Evolutionary conservation across 2,329 filamentous ascomycete species (phyloP), one percentile per base, ranked within the genome.

Genomic region (Colletotrichum tropicicola): DNA sequence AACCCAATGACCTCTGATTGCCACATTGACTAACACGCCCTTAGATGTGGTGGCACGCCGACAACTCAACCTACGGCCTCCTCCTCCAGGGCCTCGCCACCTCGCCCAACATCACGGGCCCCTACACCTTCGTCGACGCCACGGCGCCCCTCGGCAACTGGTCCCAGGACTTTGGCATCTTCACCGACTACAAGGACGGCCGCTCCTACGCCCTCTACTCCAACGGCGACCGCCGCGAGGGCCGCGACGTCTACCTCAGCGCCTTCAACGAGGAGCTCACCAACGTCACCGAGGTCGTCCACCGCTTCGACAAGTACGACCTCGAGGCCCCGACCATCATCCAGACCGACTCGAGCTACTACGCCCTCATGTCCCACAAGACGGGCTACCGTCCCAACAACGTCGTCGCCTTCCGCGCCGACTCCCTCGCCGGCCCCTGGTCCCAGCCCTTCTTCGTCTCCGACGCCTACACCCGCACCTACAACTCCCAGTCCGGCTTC

Each of bases 381-480:
- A 89, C 87, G 0, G 87, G 87, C 0, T 89, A 89, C 58, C 77
- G 87, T n/a, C 86, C 87, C 1, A 89, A 89, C 54, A 88, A 87
- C 54, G 85, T 87, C 6, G 83, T 87, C n/a, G 83, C 82, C 1
- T 85, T 85, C 75, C 80, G 83, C 8, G 83, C 83, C 6, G 80
- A 85, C 65, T 78, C 75, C 0, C 76, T 85, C 0, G 72, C 74
- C 17, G 83, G 83, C 0, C 83, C 83, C 0, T 85, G 83, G 83
- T 85, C 82, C 1, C 83, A 85, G 67, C 83, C 83, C 0, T 85
- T 82, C 49, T 82, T 84, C 8, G 74, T 85, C 1, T 72, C 83
- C 0, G 80, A 81, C 0, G 69, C 81, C 17, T 84, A 85, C 64
- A 85, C 83, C 0, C 77, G 83, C 6, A 84, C 83, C 0, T 85